Percentiles rank a stretch among this genome's conserved stretches.
These are phyloP conservation scores for Aegle marmelos DNA, from an alignment of 345 rosid species.

Conservation along the genomic window DNA sequence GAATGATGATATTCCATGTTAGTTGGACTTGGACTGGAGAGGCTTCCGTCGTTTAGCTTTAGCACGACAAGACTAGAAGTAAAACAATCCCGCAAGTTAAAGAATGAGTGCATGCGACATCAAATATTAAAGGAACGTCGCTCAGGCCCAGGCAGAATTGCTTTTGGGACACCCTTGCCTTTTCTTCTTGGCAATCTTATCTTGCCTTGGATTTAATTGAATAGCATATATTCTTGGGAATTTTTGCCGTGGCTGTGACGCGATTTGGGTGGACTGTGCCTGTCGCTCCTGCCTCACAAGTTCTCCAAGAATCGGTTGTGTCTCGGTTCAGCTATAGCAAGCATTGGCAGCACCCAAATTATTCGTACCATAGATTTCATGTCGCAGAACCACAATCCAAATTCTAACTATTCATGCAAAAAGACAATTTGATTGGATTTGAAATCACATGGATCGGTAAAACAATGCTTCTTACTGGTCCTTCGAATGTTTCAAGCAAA, in stretches of 20 bases:
- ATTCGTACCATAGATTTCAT: background rate
- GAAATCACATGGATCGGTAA: no score
- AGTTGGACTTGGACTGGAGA: no score
- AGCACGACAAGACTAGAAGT: no score
- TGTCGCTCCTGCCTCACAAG: background rate
- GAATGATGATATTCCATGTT: no score
- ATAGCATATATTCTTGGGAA: conserved; percentile 16
- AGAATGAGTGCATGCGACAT: background rate
- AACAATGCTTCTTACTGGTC: no score
- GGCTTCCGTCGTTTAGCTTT: no score
- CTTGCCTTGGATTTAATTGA: background rate
- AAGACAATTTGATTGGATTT: no score
- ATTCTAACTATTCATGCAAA: background rate
- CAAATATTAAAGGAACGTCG: no score
- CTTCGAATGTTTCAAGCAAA: no score
- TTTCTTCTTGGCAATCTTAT: background rate
- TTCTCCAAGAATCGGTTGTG: background rate
- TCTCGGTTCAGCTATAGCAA: background rate
- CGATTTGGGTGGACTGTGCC: background rate
- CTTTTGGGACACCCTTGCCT: no score
- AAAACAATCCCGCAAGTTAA: no score
- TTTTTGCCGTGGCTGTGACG: background rate
- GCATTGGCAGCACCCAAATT: background rate
- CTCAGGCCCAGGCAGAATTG: no score
- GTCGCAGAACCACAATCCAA: background rate